phyloP scores from a whole-genome alignment of 176 grass and related monocot genomes.

The Oropetium thomaeum region DNA sequence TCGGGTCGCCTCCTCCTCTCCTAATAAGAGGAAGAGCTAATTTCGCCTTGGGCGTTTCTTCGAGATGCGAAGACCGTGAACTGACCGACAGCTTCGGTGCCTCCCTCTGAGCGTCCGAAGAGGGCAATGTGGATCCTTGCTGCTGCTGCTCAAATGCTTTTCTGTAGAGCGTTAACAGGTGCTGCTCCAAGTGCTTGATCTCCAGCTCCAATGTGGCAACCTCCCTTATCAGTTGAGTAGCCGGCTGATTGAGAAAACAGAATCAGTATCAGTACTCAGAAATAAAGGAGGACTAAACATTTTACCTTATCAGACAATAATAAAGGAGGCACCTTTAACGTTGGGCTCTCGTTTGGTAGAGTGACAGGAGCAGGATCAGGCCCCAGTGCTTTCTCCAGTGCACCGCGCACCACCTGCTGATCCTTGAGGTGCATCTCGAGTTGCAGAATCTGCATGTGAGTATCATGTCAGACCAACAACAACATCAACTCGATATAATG shows the following conservation, averaged over 20 bases:
- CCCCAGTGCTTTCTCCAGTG: conserved; percentile 79
- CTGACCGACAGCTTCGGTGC: conserved; percentile 22
- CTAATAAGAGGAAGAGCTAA: background rate
- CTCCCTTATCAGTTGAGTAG: conserved; percentile 88
- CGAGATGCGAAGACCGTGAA: conserved; percentile 21
- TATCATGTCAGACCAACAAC: background rate
- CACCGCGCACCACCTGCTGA: conserved; percentile 66
- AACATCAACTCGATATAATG: background rate
- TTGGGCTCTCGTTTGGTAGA: conserved; percentile 45
- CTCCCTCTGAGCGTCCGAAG: conserved; percentile 13
- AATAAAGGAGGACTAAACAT: background rate
- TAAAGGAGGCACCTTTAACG: conserved; percentile 57
- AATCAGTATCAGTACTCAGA: background rate
- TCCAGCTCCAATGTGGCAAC: conserved; percentile 79
- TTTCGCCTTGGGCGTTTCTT: conserved; percentile 37
- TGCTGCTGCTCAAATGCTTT: conserved; percentile 69
- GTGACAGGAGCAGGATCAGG: conserved; percentile 45
- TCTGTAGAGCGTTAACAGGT: conserved; percentile 76
- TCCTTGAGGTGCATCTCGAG: conserved; percentile 73
- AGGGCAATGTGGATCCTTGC: conserved; percentile 28
- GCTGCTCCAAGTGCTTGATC: conserved; percentile 93
- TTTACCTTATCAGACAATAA: background rate
- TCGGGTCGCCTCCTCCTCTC: conserved; percentile 29
- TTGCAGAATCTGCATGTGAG: conserved; percentile 62
- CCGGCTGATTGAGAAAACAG: conserved; percentile 43